phyloP scores from a whole-genome alignment of 768 basidiomycete species.

The Mycena amicta region DNA sequence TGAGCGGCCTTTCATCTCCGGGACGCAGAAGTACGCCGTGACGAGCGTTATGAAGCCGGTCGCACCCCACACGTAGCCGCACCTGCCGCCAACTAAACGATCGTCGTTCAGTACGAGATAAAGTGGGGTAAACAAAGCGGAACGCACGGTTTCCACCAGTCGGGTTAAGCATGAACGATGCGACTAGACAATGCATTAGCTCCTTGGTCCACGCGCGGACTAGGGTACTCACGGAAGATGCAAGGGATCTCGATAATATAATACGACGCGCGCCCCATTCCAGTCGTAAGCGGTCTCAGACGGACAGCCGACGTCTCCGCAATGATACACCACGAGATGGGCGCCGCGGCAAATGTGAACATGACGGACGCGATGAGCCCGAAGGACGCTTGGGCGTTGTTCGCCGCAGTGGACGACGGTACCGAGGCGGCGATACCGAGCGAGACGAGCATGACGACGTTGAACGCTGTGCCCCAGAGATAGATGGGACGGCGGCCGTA shows the following conservation, averaged over 20 bases:
- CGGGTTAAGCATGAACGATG: slow-evolving; percentile 21
- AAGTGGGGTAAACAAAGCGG: too few relatives aligned
- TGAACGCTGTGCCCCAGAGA: slow-evolving; percentile 22
- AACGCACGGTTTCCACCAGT: slow-evolving; percentile 23
- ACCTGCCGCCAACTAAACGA: slow-evolving; percentile 20
- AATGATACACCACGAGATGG: slow-evolving; percentile 18
- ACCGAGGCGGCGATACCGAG: slow-evolving; percentile 20
- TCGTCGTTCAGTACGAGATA: too few relatives aligned
- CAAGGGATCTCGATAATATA: slow-evolving; percentile 24
- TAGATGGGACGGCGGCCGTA: slow-evolving; percentile 18
- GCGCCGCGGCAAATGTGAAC: slow-evolving; percentile 22
- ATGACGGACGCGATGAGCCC: slow-evolving; percentile 20
- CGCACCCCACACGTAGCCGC: slow-evolving; percentile 23
- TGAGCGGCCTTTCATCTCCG: slow-evolving; percentile 23
- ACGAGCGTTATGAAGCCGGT: slow-evolving; percentile 6
- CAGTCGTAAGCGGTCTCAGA: slow-evolving; percentile 20
- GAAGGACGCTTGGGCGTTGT: slow-evolving; percentile 19
- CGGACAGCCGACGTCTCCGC: slow-evolving; percentile 19
- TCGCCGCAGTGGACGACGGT: not conserved
- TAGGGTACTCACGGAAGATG: slow-evolving; percentile 12
- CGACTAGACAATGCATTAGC: not conserved
- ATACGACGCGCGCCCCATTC: slow-evolving; percentile 19
- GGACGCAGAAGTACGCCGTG: slow-evolving; percentile 17
- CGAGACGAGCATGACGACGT: slow-evolving; percentile 20
- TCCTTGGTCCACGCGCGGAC: not conserved